phyloP scores from a whole-genome alignment of 176 grass and related monocot genomes.

The Elaeis guineensis region DNA sequence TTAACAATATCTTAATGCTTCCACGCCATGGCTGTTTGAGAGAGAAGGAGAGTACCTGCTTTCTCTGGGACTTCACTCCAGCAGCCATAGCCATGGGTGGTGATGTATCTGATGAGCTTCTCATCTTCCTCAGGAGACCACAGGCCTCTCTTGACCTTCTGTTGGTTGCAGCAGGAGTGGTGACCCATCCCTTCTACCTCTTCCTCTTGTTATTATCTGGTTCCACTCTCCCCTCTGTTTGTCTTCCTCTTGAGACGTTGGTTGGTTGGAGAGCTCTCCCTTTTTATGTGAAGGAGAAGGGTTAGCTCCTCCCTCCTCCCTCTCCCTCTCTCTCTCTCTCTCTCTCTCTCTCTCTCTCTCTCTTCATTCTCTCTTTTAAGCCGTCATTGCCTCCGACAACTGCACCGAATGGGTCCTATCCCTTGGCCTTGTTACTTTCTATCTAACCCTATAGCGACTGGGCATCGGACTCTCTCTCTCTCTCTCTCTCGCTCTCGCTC shows the following conservation, averaged over 20 bases:
- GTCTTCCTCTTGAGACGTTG: slow-evolving; percentile 3
- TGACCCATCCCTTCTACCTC: slow-evolving; percentile 53
- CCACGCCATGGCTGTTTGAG: background rate
- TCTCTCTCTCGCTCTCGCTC: slow-evolving; percentile 14
- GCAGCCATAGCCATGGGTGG: slow-evolving; percentile 88
- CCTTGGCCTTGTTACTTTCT: slow-evolving; percentile 46
- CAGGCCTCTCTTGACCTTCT: slow-evolving; percentile 95
- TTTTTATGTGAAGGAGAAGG: slow-evolving; percentile 1
- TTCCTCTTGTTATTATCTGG: slow-evolving; percentile 1
- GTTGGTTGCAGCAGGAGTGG: slow-evolving; percentile 98
- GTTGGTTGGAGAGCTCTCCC: slow-evolving; percentile 26
- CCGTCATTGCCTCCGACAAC: slow-evolving; percentile 17
- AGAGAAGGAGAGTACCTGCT: slow-evolving; percentile 45
- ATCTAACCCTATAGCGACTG: slow-evolving; percentile 92
- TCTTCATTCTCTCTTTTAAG: background rate
- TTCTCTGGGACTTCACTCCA: slow-evolving; percentile 99
- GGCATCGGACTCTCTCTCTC: slow-evolving; percentile 46
- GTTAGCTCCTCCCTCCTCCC: slow-evolving; percentile 6
- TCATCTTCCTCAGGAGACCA: slow-evolving; percentile 99
- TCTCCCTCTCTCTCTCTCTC: background rate
- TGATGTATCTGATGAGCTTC: slow-evolving; percentile 99
- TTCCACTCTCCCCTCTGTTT: slow-evolving; percentile 28
- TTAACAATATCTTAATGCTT: too few relatives aligned
- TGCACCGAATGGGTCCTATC: slow-evolving; percentile 30
- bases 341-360: background rate